These are phyloP conservation scores for Hypocrella siamensis DNA, from an alignment of 2,329 filamentous ascomycete genomes.

Conservation along the genomic window DNA sequence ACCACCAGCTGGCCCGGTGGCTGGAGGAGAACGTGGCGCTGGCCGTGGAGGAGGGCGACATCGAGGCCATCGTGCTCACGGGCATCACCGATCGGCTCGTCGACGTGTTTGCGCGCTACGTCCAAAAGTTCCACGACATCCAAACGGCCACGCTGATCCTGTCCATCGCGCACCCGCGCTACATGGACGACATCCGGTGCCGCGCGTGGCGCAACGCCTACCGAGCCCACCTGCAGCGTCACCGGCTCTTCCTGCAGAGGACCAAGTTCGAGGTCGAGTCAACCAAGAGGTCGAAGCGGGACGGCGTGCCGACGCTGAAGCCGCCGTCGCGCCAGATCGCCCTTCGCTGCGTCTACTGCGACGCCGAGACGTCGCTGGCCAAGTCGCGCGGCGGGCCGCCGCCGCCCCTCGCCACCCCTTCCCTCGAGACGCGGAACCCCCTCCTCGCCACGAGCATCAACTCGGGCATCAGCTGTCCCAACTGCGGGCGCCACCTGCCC, in stretches of 20 bases:
- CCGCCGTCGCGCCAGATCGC: slow-evolving; percentile 54
- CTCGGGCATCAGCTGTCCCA: slow-evolving; percentile 48
- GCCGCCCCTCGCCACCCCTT: slow-evolving; percentile 8
- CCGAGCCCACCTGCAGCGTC: slow-evolving; percentile 54
- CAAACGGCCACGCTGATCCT: slow-evolving; percentile 66
- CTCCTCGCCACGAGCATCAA: slow-evolving; percentile 40
- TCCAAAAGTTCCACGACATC: slow-evolving; percentile 60
- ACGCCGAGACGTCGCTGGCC: slow-evolving; percentile 38
- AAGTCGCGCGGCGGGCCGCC: slow-evolving; percentile 16
- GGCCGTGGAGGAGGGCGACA: slow-evolving; percentile 49
- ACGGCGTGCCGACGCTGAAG: slow-evolving; percentile 45
- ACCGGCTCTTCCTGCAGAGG: slow-evolving; percentile 58
- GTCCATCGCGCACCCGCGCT: slow-evolving; percentile 58
- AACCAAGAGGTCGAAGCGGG: slow-evolving; percentile 50
- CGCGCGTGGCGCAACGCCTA: slow-evolving; percentile 59
- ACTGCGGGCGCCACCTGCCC: slow-evolving; percentile 50
- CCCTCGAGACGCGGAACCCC: slow-evolving; percentile 31
- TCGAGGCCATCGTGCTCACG: slow-evolving; percentile 64
- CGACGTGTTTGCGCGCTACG: slow-evolving; percentile 61
- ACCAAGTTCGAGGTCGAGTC: slow-evolving; percentile 68
- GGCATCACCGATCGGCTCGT: slow-evolving; percentile 60
- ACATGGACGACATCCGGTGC: slow-evolving; percentile 63
- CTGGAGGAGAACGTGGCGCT: slow-evolving; percentile 48
- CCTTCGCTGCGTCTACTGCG: slow-evolving; percentile 64
- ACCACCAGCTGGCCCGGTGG: slow-evolving; percentile 49